These are phyloP conservation scores for Suillus spraguei DNA, from an alignment of 768 basidiomycete species.

Conservation along the genomic window DNA sequence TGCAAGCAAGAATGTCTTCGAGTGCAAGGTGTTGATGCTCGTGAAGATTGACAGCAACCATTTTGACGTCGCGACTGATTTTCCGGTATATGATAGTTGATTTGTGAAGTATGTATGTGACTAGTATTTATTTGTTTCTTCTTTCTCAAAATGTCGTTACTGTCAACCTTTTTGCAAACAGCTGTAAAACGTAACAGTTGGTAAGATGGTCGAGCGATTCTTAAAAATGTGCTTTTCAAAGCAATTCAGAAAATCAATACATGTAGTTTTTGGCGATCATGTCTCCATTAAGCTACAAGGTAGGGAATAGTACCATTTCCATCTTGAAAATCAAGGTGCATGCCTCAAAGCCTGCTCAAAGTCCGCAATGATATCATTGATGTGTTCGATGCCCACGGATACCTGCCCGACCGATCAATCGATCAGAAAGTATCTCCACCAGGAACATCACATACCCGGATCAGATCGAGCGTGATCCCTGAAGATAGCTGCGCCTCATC, in stretches of 20 bases:
- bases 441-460: slow-evolving; percentile 44
- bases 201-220: not conserved
- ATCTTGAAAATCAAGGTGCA: slow-evolving; percentile 14
- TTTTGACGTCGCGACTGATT: no score
- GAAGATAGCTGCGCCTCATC: slow-evolving; percentile 47
- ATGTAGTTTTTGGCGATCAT: not conserved
- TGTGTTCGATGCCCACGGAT: slow-evolving; percentile 48
- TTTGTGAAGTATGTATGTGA: no score
- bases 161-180: no score
- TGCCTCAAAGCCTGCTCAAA: slow-evolving; percentile 42
- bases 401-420: slow-evolving; percentile 27
- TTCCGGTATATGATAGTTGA: no score
- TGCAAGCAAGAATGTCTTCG: no score
- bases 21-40: no score
- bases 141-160: no score
- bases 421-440: not conserved
- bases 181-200: not conserved
- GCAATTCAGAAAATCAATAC: no score
- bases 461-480: slow-evolving; percentile 57
- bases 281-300: not conserved
- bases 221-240: not conserved
- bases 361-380: slow-evolving; percentile 49
- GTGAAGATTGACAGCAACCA: no score
- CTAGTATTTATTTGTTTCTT: no score
- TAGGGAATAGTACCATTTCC: not conserved